Evolutionary conservation across 495 filamentous ascomycete genomes (phyloP), one percentile per base, ranked within the genome.

Genomic region (Penicillium dipodomyicola): DNA sequence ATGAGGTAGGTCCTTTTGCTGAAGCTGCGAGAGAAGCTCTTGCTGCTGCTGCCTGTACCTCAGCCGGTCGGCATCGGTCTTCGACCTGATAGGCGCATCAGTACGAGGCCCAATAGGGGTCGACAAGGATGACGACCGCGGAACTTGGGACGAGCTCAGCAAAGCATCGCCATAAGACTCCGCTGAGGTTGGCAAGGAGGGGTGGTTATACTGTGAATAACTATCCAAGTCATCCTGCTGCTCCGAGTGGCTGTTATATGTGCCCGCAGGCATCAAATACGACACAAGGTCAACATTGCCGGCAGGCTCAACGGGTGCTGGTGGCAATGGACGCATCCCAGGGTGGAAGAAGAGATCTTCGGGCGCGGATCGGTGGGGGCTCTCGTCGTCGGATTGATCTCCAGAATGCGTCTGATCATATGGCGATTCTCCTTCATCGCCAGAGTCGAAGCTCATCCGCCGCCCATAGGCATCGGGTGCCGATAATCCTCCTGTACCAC

Each of bases 291-390:
- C 73, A 32, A 56, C 72, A 68, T 67, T 79, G 50, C 80, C 76
- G 50, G 59, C 68, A 20, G 70, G 72, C 56, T 69, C 76, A 22
- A 83, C 79, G 11, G 92, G 91, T 8, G 91, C 83, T n/a, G 90
- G 87, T 15, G 92, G 92, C 40, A 96, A 75, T 9, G 91, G 92
- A 33, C 89, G 82, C 65, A 90, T 83, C 4, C 88, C 88, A 7
- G 92, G 94, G 66, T 96, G 92, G 68, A 91, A 98, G 67, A 97
- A 98, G 69, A 97, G 84, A 60, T 97, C 95, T 17, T 86, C 88
- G 53, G 88, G 87, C 46, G 86, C 87, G 41, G 88, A 88, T 49
- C 82, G 67, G 20, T 77, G 67, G 32, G 78, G 77, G 49, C 76
- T 79, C 46, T 81, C 78, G 40, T 86, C 60, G 69, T 77, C 74